phyloP scores from a whole-genome alignment of 208 protist species.

The Endotrypanum monterogeii region DNA sequence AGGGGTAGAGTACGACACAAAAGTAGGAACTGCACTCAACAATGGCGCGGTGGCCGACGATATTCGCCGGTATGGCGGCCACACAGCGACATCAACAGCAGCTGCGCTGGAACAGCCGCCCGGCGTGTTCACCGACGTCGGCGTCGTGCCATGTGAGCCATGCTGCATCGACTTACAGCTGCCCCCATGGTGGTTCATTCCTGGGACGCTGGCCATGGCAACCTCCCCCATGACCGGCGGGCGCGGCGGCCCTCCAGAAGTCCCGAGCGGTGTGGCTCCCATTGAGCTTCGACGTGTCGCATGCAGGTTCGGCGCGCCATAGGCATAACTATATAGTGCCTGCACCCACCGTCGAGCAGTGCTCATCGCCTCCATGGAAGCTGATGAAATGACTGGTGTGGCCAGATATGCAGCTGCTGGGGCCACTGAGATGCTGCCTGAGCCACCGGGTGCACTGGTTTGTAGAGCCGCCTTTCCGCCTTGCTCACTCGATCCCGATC shows the following conservation, averaged over 20 bases:
- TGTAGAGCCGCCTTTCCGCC: not conserved
- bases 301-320: slow-evolving; percentile 24
- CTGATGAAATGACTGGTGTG: slow-evolving; percentile 37
- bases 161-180: slow-evolving; percentile 11
- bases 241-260: not conserved
- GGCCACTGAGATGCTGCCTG: not conserved
- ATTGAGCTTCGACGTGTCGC: not conserved
- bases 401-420: slow-evolving; percentile 35
- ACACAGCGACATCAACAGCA: slow-evolving; percentile 18
- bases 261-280: not conserved
- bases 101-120: slow-evolving; percentile 2
- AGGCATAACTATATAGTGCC: slow-evolving; percentile 62
- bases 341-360: slow-evolving; percentile 48
- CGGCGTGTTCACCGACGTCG: not conserved
- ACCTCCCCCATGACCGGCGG: not conserved
- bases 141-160: slow-evolving; percentile 5
- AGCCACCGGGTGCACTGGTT: not conserved
- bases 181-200: not conserved
- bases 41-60: not conserved
- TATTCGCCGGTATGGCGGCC: slow-evolving; percentile 6
- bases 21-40: not conserved
- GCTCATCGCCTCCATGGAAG: slow-evolving; percentile 36
- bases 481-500: not conserved
- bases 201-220: not conserved
- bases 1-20: not conserved